phyloP scores from a whole-genome alignment of 768 basidiomycete genomes.

The Kwoniella sp. region DNA sequence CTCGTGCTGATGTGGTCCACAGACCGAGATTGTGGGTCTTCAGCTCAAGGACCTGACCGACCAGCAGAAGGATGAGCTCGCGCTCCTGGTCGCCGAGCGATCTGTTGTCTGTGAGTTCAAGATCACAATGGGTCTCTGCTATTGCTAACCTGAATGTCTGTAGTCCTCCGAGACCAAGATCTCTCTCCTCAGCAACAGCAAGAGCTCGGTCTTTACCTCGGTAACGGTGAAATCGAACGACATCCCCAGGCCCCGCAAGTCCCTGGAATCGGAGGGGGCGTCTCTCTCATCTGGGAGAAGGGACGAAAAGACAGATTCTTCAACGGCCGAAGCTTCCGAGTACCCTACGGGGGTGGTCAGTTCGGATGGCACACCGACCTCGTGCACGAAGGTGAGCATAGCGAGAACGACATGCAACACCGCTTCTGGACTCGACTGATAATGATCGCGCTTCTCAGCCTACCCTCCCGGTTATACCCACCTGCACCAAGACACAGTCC shows the following conservation, averaged over 20 bases:
- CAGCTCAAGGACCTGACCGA: conserved; percentile 70
- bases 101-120: conserved; percentile 43
- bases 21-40: conserved; percentile 73
- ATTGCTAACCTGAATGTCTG: background rate
- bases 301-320: conserved; percentile 32
- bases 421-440: background rate
- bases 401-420: background rate
- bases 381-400: conserved; percentile 38
- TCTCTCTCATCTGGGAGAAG: conserved; percentile 51
- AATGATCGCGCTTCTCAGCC: conserved; percentile 9
- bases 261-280: conserved; percentile 49
- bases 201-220: conserved; percentile 48
- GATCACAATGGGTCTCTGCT: background rate
- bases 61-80: conserved; percentile 74
- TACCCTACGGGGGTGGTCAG: conserved; percentile 41
- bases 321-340: conserved; percentile 22
- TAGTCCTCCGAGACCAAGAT: conserved; percentile 56
- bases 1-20: background rate
- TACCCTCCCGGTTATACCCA: conserved; percentile 59
- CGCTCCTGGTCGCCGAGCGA: conserved; percentile 41
- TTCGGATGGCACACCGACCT: conserved; percentile 52
- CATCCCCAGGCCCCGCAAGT: conserved; percentile 56
- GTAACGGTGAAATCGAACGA: conserved; percentile 52
- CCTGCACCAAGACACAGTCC: conserved; percentile 51
- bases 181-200: conserved; percentile 53